Evolutionary conservation across 2,329 filamentous ascomycete genomes (phyloP).

Genomic region (Orbilia ellipsospora): DNA sequence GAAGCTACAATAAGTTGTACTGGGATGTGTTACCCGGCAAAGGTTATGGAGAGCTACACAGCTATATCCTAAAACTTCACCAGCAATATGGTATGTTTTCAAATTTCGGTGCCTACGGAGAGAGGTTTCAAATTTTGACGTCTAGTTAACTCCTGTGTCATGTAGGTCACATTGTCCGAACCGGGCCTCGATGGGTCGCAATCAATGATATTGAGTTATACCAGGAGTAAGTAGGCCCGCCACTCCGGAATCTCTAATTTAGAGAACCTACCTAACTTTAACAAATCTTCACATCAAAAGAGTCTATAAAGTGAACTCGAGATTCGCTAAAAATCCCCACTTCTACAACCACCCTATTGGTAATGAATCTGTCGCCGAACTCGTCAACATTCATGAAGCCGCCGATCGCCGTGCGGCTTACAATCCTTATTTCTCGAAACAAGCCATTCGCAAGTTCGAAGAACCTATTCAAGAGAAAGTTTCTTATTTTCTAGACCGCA

Average conservation of each 20-base stretch:
- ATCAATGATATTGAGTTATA: conserved; percentile 59
- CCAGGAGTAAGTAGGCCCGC: conserved; percentile 30
- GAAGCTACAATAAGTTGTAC: conserved; percentile 57
- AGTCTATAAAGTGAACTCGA: conserved; percentile 18
- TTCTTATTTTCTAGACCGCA: conserved; percentile 18
- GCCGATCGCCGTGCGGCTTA: conserved; percentile 21
- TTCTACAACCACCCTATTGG: conserved; percentile 8
- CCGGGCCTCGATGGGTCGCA: conserved; percentile 61
- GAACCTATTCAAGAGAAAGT: conserved; percentile 10
- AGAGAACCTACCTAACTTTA: no score
- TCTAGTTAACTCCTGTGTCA: no score
- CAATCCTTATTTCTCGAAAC: conserved; percentile 34
- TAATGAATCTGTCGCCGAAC: not conserved
- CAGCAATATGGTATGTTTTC: conserved; percentile 22
- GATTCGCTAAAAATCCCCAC: conserved; percentile 9
- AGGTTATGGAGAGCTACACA: conserved; percentile 1
- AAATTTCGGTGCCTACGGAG: no score
- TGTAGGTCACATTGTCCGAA: conserved; percentile 62
- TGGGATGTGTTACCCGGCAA: not conserved
- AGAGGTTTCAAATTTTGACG: no score
- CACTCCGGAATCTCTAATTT: no score
- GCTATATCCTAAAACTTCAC: conserved; percentile 11
- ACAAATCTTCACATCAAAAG: no score
- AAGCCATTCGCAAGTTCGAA: conserved; percentile 30
- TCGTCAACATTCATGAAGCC: conserved; percentile 7